Evolutionary conservation across 345 rosid species (phyloP).

Genomic region (Hypericum perforatum): DNA sequence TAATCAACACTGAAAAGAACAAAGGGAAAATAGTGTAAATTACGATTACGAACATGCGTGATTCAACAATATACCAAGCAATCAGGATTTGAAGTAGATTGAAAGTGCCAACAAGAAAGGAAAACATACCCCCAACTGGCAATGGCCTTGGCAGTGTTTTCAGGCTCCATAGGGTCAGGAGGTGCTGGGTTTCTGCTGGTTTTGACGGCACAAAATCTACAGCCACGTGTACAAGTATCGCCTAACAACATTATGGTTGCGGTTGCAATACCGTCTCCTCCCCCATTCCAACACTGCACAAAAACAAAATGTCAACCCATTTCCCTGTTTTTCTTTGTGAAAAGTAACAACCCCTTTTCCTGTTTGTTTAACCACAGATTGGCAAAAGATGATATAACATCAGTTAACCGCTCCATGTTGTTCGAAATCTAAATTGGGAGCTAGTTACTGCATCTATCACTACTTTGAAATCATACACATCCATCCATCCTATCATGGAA

Average conservation of each 20-base stretch:
- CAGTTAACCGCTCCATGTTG: no score
- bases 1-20: conserved; percentile 68
- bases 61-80: no score
- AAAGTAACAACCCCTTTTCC: not conserved
- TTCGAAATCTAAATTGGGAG: no score
- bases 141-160: conserved; percentile 80
- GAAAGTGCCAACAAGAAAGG: not conserved
- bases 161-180: conserved; percentile 92
- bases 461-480: no score
- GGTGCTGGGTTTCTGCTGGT: conserved; percentile 85
- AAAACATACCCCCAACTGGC: conserved; percentile 79
- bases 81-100: no score
- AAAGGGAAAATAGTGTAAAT: not conserved
- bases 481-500: no score
- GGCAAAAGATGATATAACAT: no score
- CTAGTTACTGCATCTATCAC: no score
- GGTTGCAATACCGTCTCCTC: conserved; percentile 93
- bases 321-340: not conserved
- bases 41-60: no score
- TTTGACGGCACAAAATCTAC: conserved; percentile 98
- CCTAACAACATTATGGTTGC: conserved; percentile 98
- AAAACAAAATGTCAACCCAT: not conserved
- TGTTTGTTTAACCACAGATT: no score
- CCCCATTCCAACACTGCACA: conserved; percentile 96
- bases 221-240: conserved; percentile 98